Conservation (phyloP, 2,329 filamentous ascomycete species). For the Dryadomyces quercivorus region DNA sequence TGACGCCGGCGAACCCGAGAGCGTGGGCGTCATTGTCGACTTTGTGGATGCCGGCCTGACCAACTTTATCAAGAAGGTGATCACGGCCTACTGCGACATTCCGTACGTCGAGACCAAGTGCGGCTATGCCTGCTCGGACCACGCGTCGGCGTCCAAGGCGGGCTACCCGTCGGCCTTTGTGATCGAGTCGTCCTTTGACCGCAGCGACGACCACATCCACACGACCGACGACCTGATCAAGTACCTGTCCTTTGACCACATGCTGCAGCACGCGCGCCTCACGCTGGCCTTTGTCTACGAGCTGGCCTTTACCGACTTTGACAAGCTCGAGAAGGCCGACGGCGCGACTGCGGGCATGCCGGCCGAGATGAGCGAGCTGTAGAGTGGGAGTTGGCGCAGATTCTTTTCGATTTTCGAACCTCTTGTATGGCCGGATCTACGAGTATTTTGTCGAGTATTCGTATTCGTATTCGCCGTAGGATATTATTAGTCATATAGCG, state of each 20-base stretch:
- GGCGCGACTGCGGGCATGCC: background rate
- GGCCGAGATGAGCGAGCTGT: slow-evolving; percentile 14
- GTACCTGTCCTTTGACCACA: slow-evolving; percentile 54
- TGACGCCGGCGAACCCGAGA: slow-evolving; percentile 70
- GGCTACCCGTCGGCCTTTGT: slow-evolving; percentile 55
- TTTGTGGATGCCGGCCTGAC: slow-evolving; percentile 77
- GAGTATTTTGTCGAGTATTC: too few relatives aligned
- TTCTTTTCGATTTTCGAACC: too few relatives aligned
- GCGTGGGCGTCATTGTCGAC: slow-evolving; percentile 85
- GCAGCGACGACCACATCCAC: slow-evolving; percentile 60
- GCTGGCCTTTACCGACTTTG: slow-evolving; percentile 26
- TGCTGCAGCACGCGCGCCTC: slow-evolving; percentile 48
- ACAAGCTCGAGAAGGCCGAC: slow-evolving; percentile 15
- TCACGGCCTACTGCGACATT: slow-evolving; percentile 79
- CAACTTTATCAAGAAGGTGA: slow-evolving; percentile 78
- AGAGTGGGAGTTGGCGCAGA: background rate
- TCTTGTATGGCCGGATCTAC: too few relatives aligned
- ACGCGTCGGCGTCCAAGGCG: slow-evolving; percentile 52
- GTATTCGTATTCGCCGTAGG: too few relatives aligned
- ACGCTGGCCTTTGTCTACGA: slow-evolving; percentile 35
- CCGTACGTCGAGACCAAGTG: slow-evolving; percentile 35
- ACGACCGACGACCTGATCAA: slow-evolving; percentile 59
- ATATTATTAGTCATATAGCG: too few relatives aligned
- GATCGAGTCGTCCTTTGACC: slow-evolving; percentile 47
- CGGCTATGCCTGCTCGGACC: slow-evolving; percentile 53